Conservation (phyloP, 768 basidiomycete species). For the Pleurotus tuoliensis region DNA sequence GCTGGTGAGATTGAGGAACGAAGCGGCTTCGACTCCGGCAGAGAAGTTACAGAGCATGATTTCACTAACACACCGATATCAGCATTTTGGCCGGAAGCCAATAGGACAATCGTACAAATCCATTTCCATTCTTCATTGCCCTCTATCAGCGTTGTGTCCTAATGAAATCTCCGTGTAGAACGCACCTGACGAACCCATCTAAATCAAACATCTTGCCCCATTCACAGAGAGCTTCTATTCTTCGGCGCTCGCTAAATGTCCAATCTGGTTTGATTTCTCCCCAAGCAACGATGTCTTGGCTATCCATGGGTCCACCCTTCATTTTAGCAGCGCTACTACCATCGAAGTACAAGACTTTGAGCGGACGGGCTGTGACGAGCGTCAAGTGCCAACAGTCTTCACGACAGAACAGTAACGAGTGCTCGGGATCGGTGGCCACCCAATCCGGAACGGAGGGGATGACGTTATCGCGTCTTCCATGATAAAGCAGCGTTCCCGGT, state of each 20-base stretch:
- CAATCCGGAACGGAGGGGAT: conserved; percentile 16
- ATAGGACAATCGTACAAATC: conserved; percentile 34
- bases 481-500: conserved; percentile 20
- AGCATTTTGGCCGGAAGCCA: not conserved
- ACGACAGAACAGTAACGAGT: conserved; percentile 29
- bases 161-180: conserved; percentile 15
- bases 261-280: conserved; percentile 24
- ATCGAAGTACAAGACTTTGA: conserved; percentile 50
- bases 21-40: conserved; percentile 32
- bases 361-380: conserved; percentile 29
- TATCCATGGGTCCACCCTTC: conserved; percentile 36
- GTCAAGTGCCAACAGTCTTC: conserved; percentile 38
- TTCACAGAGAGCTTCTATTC: conserved; percentile 35
- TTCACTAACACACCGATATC: conserved; percentile 28
- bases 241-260: conserved; percentile 25
- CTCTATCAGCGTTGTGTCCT: not conserved
- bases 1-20: conserved; percentile 31
- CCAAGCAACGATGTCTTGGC: conserved; percentile 46
- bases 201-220: conserved; percentile 38
- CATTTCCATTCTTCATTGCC: conserved; percentile 38
- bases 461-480: conserved; percentile 12
- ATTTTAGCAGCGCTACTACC: conserved; percentile 46
- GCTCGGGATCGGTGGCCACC: conserved; percentile 20
- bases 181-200: conserved; percentile 46
- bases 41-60: conserved; percentile 46